Evolutionary conservation across 73 alveolate species (phyloP).

Genomic region (Paramecium octaurelia): DNA sequence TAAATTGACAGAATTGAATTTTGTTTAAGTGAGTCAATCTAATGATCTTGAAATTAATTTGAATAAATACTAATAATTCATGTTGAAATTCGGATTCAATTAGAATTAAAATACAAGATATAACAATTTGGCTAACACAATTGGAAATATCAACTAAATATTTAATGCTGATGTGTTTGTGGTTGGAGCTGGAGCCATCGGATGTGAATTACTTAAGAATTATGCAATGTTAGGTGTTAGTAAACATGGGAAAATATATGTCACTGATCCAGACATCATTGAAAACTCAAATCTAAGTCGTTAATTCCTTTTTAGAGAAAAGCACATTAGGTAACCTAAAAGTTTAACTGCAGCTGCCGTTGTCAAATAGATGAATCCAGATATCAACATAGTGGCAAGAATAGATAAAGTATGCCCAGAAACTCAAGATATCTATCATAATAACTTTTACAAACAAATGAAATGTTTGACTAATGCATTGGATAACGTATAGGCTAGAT

Average conservation of each 20-base stretch:
- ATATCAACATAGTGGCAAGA: slow-evolving; percentile 74
- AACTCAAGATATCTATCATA: slow-evolving; percentile 91
- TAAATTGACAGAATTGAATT: not conserved
- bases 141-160: not conserved
- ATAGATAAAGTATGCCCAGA: slow-evolving; percentile 94
- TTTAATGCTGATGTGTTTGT: slow-evolving; percentile 81
- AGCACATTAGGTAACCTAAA: slow-evolving; percentile 72
- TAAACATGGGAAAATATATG: slow-evolving; percentile 68
- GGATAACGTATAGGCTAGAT: slow-evolving; percentile 96
- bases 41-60: not conserved
- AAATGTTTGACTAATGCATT: slow-evolving; percentile 95
- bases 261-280: slow-evolving; percentile 96
- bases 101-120: not conserved
- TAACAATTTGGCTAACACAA: not conserved
- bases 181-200: slow-evolving; percentile 99
- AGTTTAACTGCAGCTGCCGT: slow-evolving; percentile 92
- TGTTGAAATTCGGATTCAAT: not conserved
- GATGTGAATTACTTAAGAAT: slow-evolving; percentile 97
- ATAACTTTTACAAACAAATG: slow-evolving; percentile 90
- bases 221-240: slow-evolving; percentile 91
- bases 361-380: slow-evolving; percentile 84
- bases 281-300: slow-evolving; percentile 97
- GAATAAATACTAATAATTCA: not conserved
- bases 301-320: slow-evolving; percentile 95
- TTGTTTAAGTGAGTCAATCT: not conserved